These are phyloP conservation scores for Selenicereus undatus DNA, from an alignment of 148 eudicot species.

Conservation along the genomic window DNA sequence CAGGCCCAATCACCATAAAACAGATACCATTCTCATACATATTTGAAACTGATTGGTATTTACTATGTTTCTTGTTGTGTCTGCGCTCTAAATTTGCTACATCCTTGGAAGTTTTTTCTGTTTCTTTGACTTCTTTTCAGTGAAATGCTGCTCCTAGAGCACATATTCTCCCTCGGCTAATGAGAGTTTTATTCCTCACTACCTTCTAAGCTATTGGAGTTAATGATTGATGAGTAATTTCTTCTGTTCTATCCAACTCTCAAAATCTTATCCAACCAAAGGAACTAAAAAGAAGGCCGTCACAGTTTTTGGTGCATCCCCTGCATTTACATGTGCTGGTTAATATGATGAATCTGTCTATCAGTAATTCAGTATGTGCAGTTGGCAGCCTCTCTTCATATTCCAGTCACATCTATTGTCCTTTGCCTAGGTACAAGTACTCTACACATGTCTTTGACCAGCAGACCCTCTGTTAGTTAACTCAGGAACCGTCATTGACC, in stretches of 20 bases:
- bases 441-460: neutral
- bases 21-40: neutral
- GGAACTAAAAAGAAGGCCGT: no score
- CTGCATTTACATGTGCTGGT: no score
- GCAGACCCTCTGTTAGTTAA: neutral
- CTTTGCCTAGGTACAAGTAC: neutral
- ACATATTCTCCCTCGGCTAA: neutral
- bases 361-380: neutral
- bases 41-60: neutral
- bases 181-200: neutral
- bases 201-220: neutral
- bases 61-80: neutral
- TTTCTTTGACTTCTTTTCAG: neutral
- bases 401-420: neutral
- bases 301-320: neutral
- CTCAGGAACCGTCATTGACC: no score
- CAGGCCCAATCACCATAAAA: neutral
- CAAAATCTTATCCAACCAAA: neutral
- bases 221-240: neutral
- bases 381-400: neutral
- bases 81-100: neutral
- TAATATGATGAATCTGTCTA: no score
- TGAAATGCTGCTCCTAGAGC: neutral
- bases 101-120: neutral
- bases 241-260: neutral